Evolutionary conservation across 441 rosid genomes (phyloP).

Genomic region (Bocquillonia castaneifolia): DNA sequence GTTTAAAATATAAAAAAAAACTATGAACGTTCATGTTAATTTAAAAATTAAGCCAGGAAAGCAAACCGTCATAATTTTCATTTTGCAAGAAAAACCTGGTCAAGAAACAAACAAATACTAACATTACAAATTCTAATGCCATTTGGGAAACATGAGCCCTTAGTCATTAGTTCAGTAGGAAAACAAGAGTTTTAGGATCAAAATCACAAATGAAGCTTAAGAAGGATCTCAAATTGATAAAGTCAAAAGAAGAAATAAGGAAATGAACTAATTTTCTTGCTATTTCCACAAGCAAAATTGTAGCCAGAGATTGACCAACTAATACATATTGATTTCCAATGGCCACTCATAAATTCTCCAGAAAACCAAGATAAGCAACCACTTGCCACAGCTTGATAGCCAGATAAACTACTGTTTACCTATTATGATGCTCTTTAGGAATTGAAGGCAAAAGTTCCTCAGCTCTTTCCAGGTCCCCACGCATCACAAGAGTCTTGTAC

Average conservation of each 20-base stretch:
- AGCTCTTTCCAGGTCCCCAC: constrained; percentile 93
- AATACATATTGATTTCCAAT: not conserved
- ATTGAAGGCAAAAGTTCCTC: constrained; percentile 81
- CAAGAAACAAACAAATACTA: not conserved
- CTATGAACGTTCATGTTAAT: not conserved
- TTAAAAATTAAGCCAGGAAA: not conserved
- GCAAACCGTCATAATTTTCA: not conserved
- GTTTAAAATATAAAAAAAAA: not conserved
- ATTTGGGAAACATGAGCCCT: not conserved
- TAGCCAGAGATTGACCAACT: not conserved
- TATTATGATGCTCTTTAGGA: constrained; percentile 91
- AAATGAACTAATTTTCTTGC: not conserved
- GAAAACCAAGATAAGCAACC: constrained; percentile 5
- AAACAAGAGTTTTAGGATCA: not conserved
- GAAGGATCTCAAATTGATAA: not conserved
- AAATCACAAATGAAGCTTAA: not conserved
- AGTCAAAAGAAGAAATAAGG: not conserved
- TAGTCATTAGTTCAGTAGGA: too few relatives aligned
- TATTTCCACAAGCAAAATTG: not conserved
- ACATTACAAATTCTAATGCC: not conserved
- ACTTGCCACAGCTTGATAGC: constrained; percentile 2
- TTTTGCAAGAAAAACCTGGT: not conserved
- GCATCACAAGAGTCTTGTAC: constrained; percentile 99
- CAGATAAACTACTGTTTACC: constrained; percentile 38
- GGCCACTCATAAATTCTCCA: not conserved